Percentiles rank a stretch among this genome's conserved stretches.
phyloP scores from a whole-genome alignment of 1,284 basidiomycete genomes.

The Waitea zeae region DNA sequence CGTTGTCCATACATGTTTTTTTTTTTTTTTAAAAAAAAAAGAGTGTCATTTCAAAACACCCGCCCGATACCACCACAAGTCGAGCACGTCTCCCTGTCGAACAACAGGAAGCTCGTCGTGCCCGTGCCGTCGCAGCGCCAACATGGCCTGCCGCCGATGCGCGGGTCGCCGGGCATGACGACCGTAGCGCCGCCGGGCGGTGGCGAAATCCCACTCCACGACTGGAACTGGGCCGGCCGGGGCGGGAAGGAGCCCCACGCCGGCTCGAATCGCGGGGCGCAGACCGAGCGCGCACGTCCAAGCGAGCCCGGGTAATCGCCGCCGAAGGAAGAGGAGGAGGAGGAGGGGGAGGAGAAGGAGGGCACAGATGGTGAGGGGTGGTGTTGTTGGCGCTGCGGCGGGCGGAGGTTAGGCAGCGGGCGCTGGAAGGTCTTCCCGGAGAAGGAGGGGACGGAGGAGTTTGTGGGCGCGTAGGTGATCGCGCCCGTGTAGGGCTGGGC shows the following conservation, averaged over 20 bases:
- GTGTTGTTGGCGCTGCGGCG: too few relatives aligned
- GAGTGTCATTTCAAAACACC: constrained; percentile 22
- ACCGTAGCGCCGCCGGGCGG: constrained; percentile 26
- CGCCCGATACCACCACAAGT: constrained; percentile 46
- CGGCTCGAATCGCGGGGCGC: not conserved
- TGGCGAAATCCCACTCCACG: constrained; percentile 5
- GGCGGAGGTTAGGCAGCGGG: constrained; percentile 5
- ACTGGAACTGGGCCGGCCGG: constrained; percentile 10
- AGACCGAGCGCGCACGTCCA: not conserved
- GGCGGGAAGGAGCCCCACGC: constrained; percentile 6
- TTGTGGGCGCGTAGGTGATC: constrained; percentile 29
- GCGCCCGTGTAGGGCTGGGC: constrained; percentile 38
- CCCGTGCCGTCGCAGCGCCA: constrained; percentile 49
- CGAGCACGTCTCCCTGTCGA: constrained; percentile 30
- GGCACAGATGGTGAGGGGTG: too few relatives aligned
- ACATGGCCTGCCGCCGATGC: constrained; percentile 49
- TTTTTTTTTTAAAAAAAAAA: too few relatives aligned
- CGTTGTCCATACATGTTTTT: too few relatives aligned
- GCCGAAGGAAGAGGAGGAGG: not conserved
- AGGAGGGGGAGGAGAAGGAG: too few relatives aligned
- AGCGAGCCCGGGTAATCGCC: not conserved
- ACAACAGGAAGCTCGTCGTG: constrained; percentile 28
- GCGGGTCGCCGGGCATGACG: constrained; percentile 45
- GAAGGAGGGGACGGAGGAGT: constrained; percentile 7
- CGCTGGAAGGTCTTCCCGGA: constrained; percentile 19